phyloP scores from a whole-genome alignment of 1,139 yeast species.

The Pichia sp. region DNA sequence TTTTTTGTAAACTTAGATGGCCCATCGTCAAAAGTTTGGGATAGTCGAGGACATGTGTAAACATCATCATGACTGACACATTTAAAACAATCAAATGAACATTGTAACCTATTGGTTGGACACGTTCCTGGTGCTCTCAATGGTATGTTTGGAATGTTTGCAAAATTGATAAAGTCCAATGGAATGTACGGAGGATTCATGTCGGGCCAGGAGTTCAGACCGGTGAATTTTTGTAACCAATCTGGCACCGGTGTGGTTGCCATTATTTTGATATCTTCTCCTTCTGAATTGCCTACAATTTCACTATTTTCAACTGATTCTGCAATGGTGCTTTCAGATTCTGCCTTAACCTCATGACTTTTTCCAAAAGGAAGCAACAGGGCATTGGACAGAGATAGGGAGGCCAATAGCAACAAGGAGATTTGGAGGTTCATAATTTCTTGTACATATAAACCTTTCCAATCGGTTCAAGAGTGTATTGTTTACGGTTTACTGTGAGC shows the following conservation, averaged over 20 bases:
- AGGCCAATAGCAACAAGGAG: not conserved
- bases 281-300: not conserved
- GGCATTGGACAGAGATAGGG: not conserved
- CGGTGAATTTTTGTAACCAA: constrained; percentile 77
- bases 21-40: constrained; percentile 95
- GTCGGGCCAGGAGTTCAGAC: constrained; percentile 76
- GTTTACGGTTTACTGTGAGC: not conserved
- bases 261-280: not conserved
- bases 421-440: not conserved
- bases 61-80: constrained; percentile 80
- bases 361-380: not conserved
- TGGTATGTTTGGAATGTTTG: constrained; percentile 45
- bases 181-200: constrained; percentile 84
- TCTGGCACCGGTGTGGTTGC: constrained; percentile 46
- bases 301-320: not conserved
- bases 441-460: not conserved
- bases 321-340: not conserved
- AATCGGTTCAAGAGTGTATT: not conserved
- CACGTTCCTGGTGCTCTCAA: constrained; percentile 61
- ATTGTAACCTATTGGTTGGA: constrained; percentile 43
- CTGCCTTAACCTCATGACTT: not conserved
- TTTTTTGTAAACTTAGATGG: constrained; percentile 71
- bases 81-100: constrained; percentile 83
- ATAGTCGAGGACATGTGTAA: constrained; percentile 63
- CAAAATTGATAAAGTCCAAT: constrained; percentile 61